Conservation (phyloP, 2,329 filamentous ascomycete genomes). For the Fusarium irregulare region DNA sequence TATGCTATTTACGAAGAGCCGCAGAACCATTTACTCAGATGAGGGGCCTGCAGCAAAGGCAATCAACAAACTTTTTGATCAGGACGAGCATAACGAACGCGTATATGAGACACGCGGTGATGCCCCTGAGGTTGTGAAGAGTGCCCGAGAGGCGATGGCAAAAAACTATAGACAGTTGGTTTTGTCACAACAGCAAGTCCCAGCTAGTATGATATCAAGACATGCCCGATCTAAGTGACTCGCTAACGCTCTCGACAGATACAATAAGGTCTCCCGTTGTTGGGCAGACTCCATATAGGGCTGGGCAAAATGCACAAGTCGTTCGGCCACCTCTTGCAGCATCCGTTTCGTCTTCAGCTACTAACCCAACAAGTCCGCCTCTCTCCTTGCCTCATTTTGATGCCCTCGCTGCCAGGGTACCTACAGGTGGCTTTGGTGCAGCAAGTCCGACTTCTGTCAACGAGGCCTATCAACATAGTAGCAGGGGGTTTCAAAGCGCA, state of each 20-base stretch:
- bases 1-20: conserved; percentile 48
- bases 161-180: conserved; percentile 23
- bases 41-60: conserved; percentile 31
- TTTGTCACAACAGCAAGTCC: conserved; percentile 9
- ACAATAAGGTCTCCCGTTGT: conserved; percentile 22
- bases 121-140: conserved; percentile 12
- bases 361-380: conserved; percentile 7
- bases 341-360: background rate
- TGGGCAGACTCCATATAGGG: background rate
- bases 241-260: conserved; percentile 28
- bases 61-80: conserved; percentile 41
- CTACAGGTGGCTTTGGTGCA: conserved; percentile 6
- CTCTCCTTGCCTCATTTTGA: conserved; percentile 23
- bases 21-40: conserved; percentile 41
- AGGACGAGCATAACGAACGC: conserved; percentile 44
- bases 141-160: conserved; percentile 15
- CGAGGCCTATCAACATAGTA: conserved; percentile 5
- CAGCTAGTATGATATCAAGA: conserved; percentile 28
- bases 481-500: conserved; percentile 4
- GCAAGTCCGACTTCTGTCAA: conserved; percentile 15
- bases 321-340: conserved; percentile 12
- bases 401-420: background rate
- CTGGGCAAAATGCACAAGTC: conserved; percentile 17
- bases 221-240: background rate
- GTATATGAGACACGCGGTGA: conserved; percentile 10